These are phyloP conservation scores for Fomitopsis palustris DNA, from an alignment of 1,284 basidiomycete genomes.

Conservation along the genomic window DNA sequence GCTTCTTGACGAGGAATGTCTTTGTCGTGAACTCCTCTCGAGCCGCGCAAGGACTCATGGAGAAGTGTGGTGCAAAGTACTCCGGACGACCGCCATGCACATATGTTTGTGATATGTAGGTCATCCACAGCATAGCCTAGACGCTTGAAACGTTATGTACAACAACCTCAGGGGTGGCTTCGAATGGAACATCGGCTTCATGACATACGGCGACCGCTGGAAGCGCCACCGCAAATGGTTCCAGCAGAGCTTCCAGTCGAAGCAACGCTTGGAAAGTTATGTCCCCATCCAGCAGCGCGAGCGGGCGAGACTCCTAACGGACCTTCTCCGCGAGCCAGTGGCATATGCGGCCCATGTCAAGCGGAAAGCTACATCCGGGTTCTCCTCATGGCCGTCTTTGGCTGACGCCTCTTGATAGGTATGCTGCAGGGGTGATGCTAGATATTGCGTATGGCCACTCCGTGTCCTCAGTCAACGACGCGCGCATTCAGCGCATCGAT, in stretches of 20 bases:
- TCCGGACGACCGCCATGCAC: background rate
- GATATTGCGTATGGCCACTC: too few species aligned
- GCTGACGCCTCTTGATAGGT: background rate
- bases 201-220: background rate
- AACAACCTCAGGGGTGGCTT: background rate
- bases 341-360: background rate
- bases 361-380: background rate
- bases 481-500: too few species aligned
- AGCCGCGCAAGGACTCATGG: background rate
- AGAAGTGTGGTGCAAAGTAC: background rate
- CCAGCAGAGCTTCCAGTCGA: background rate
- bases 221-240: background rate
- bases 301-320: background rate
- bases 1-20: background rate
- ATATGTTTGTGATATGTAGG: background rate
- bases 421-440: too few species aligned
- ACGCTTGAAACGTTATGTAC: background rate
- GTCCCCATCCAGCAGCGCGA: background rate
- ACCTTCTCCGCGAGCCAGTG: background rate
- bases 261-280: background rate
- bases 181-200: background rate
- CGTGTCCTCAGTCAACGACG: too few species aligned
- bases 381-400: background rate
- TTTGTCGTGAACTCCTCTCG: background rate
- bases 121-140: background rate